Percentiles rank a stretch among this genome's conserved stretches.
Conservation (phyloP, 2,329 filamentous ascomycete species). For the Cytospora paraplurivora region DNA sequence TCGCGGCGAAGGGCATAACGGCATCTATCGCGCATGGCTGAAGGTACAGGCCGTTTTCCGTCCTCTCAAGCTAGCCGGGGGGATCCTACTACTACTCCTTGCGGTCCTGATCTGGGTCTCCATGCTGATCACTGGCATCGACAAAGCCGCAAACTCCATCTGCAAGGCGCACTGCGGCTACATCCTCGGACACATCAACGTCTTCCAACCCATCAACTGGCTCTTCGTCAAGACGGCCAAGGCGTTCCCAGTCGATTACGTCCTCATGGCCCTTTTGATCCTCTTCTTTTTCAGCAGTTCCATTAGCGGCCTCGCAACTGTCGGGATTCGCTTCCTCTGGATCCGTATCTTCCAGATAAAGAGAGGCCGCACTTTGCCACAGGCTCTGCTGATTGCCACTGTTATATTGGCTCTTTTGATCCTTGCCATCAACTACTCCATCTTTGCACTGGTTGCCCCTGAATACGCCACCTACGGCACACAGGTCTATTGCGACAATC, state of each 20-base stretch:
- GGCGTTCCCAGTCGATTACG: conserved; percentile 89
- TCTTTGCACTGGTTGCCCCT: conserved; percentile 92
- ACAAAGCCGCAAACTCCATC: conserved; percentile 93
- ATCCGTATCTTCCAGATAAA: conserved; percentile 89
- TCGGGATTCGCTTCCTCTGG: conserved; percentile 97
- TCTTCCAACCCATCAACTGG: conserved; percentile 96
- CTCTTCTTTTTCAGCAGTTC: conserved; percentile 88
- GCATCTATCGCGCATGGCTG: conserved; percentile 73
- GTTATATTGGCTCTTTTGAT: conserved; percentile 89
- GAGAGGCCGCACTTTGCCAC: conserved; percentile 84
- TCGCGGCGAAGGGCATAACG: conserved; percentile 73
- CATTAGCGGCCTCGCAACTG: conserved; percentile 79
- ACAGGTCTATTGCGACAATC: conserved; percentile 87
- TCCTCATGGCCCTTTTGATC: conserved; percentile 82
- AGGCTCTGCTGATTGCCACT: conserved; percentile 87
- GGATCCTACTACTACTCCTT: conserved; percentile 74
- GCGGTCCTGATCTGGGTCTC: conserved; percentile 80
- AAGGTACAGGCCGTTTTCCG: conserved; percentile 81
- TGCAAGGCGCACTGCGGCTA: conserved; percentile 93
- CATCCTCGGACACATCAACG: conserved; percentile 80
- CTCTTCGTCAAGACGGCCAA: conserved; percentile 78
- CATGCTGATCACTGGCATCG: conserved; percentile 93
- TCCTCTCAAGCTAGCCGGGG: conserved; percentile 85
- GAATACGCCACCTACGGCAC: conserved; percentile 94
- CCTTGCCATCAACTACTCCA: conserved; percentile 87